phyloP scores from a whole-genome alignment of 768 basidiomycete genomes.

The Boletus subparvulus region DNA sequence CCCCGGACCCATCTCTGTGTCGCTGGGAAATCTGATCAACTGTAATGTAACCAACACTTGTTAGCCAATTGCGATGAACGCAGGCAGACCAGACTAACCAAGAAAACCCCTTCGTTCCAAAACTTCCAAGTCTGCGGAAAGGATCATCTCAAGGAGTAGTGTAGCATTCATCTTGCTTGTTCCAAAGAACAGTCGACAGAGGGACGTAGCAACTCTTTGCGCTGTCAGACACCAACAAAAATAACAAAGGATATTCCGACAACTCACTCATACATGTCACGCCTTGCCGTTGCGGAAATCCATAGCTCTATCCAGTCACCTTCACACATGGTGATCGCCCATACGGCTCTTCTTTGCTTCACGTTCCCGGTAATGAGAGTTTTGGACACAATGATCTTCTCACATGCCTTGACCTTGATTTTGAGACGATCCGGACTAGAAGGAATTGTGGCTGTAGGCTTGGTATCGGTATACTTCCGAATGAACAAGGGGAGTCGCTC shows the following conservation, averaged over 20 bases:
- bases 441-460: conserved; percentile 52
- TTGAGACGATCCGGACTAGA: conserved; percentile 56
- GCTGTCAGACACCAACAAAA: conserved; percentile 1
- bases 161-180: conserved; percentile 77
- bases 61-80: not conserved
- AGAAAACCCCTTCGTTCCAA: conserved; percentile 79
- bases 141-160: conserved; percentile 82
- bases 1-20: not conserved
- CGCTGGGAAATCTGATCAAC: conserved; percentile 79
- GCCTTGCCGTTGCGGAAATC: conserved; percentile 63
- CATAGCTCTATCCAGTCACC: conserved; percentile 62
- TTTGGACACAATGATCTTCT: conserved; percentile 58
- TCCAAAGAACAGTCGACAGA: conserved; percentile 75
- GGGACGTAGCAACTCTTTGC: conserved; percentile 70
- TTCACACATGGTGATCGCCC: conserved; percentile 56
- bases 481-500: conserved; percentile 86
- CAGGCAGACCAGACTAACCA: conserved; percentile 41
- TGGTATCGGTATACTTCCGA: conserved; percentile 71
- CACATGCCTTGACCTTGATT: conserved; percentile 65
- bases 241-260: not conserved
- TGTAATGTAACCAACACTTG: conserved; percentile 22
- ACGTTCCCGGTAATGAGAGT: conserved; percentile 50
- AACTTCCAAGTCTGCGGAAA: conserved; percentile 79
- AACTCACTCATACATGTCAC: conserved; percentile 88
- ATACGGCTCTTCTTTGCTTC: conserved; percentile 57